Base-by-base conservation (phyloP, 1,284 basidiomycete species). In the Anthracocystis setariae region DNA sequence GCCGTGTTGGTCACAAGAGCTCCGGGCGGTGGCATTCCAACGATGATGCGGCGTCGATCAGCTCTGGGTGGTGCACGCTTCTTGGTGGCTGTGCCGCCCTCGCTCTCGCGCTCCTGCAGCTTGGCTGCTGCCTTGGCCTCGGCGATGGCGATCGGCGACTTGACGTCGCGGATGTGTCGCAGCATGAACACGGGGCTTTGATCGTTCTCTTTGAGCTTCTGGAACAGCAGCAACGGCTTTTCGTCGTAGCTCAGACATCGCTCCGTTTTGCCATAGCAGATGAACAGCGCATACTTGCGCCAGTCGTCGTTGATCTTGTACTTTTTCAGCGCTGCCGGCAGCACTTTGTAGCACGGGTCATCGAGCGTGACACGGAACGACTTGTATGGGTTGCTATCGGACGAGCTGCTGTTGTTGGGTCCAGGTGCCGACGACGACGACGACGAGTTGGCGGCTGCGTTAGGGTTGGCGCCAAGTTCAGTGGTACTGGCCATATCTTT, bases 181-280 rank as follows among this genome's bases (percentile, higher is more conserved):
- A 98, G 88, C 93, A 98, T 98, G 84, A 99, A 98, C 10, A 97
- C 94, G 0, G 96, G 94, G 69, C 94, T 94, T 85, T 97, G 96
- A 83, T 94, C 93, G 4, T 90, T 90, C 76, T 99, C 96, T 83
- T 98, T 98, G 47, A 98, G 88, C 82, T 92, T 93, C 84, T 98
- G 95, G 86, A 98, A 98, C 33, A 98, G 88, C 35, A 98, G 86
- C 44, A 99, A 86, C 0, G 96, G 96, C 82, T 98, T 98, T 84
- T 99, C 96, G 79, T 99, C 96, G 79, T 96, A 98, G 78, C 91
- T 92, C 59, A 99, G 85, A 85, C 96, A 99, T 29, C 96, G 89
- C 83, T 99, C 96, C 3, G 69, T 88, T 63, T 91, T 90, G 15
- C 93, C 94, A 83, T 94, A 97, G 80, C 94, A 98, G 73, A 98